phyloP scores from a whole-genome alignment of 1,284 basidiomycete species.

The Phylloporus gajari region DNA sequence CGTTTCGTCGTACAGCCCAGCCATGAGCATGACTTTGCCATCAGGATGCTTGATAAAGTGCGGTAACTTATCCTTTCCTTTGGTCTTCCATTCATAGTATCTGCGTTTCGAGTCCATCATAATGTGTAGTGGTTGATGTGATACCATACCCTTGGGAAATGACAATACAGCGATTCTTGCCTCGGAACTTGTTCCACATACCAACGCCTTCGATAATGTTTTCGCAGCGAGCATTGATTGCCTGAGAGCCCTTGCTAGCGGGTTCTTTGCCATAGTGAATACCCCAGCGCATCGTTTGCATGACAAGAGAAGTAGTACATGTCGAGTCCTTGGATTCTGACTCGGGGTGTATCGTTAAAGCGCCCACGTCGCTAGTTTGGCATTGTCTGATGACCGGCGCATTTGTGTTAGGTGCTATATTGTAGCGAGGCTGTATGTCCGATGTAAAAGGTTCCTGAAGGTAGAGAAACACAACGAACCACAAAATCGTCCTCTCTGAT shows the following conservation, averaged over 20 bases:
- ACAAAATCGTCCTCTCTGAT: conserved; percentile 68
- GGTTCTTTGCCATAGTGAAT: conserved; percentile 86
- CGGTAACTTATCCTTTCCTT: conserved; percentile 80
- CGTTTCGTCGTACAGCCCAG: conserved; percentile 87
- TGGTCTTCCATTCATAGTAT: conserved; percentile 93
- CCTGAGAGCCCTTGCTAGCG: conserved; percentile 72
- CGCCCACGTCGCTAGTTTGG: neutral
- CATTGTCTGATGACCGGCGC: conserved; percentile 70
- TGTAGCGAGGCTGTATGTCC: conserved; percentile 59
- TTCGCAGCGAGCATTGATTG: conserved; percentile 91
- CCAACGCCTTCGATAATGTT: conserved; percentile 78
- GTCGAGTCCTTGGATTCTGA: conserved; percentile 11
- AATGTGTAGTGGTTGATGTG: neutral
- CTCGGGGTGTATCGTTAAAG: neutral
- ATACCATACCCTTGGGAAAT: conserved; percentile 76
- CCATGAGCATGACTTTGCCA: conserved; percentile 82
- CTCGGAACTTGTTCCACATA: conserved; percentile 86
- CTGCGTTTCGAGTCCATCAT: conserved; percentile 48
- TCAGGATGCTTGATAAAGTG: conserved; percentile 82
- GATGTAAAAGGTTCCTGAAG: too few species aligned
- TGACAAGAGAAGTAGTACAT: conserved; percentile 43
- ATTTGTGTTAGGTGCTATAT: conserved; percentile 77
- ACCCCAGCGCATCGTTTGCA: conserved; percentile 92
- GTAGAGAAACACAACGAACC: conserved; percentile 39
- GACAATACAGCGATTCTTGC: conserved; percentile 82